A percentile compares a stretch with the other conserved stretches of the same genome.
Evolutionary conservation across 1,139 yeast species (phyloP).

Genomic region (Ashbya aceris): DNA sequence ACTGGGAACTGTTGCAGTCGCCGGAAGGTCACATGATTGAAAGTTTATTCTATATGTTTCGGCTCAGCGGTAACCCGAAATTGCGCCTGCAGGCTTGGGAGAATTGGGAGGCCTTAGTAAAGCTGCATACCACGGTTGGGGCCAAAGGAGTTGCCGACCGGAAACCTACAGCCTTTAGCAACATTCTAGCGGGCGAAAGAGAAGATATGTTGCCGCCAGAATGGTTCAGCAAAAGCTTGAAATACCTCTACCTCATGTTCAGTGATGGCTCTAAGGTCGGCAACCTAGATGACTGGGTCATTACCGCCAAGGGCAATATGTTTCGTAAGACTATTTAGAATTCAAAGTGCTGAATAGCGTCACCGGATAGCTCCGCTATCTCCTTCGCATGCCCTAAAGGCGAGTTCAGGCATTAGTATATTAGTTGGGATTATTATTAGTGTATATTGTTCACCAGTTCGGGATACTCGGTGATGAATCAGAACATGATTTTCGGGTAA

Average conservation of each 20-base stretch:
- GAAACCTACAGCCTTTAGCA: slow-evolving; percentile 38
- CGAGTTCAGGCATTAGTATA: too few species aligned
- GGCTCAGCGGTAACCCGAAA: slow-evolving; percentile 61
- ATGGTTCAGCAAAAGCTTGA: slow-evolving; percentile 76
- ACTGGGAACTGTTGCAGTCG: slow-evolving; percentile 46
- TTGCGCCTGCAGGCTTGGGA: slow-evolving; percentile 69
- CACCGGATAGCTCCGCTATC: too few species aligned
- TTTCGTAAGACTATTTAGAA: slow-evolving; percentile 33
- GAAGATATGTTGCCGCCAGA: slow-evolving; percentile 52
- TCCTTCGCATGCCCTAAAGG: too few species aligned
- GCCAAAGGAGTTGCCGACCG: slow-evolving; percentile 34
- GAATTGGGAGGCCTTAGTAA: slow-evolving; percentile 52
- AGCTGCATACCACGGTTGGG: slow-evolving; percentile 40
- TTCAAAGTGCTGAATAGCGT: too few species aligned
- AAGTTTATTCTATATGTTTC: slow-evolving; percentile 61
- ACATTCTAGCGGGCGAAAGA: slow-evolving; percentile 37
- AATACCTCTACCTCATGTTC: slow-evolving; percentile 62
- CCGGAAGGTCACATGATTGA: slow-evolving; percentile 37
- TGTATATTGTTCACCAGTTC: not conserved
- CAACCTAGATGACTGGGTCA: slow-evolving; percentile 61
- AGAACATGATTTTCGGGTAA: not conserved
- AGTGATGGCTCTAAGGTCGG: slow-evolving; percentile 39
- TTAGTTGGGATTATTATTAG: not conserved
- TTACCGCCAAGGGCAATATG: slow-evolving; percentile 78
- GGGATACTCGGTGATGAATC: not conserved